Conservation (phyloP, 148 eudicot species). For the Rhododendron vialii region DNA sequence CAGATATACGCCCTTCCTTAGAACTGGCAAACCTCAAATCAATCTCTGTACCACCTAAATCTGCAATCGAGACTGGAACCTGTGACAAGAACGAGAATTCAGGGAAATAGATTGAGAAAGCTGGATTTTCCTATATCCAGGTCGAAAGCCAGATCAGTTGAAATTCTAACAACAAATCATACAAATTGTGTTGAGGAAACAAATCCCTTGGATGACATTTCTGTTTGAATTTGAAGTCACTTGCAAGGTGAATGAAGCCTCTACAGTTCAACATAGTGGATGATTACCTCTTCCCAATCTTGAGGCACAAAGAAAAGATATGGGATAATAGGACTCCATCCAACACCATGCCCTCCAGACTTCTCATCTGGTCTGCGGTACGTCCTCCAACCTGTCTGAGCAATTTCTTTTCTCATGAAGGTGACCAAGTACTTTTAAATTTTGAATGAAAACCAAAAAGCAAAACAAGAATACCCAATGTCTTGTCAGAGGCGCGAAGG, state of each 20-base stretch:
- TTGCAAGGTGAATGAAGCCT: not conserved
- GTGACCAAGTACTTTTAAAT: constrained; percentile 23
- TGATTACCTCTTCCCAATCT: constrained; percentile 80
- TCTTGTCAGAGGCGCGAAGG: not conserved
- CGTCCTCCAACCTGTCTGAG: constrained; percentile 99
- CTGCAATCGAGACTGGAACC: constrained; percentile 98
- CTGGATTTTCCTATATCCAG: not conserved
- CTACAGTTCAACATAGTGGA: not conserved
- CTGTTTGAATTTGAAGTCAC: not conserved
- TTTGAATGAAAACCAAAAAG: not conserved
- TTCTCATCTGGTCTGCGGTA: constrained; percentile 92
- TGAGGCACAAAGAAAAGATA: constrained; percentile 71
- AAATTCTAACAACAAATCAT: too few relatives aligned
- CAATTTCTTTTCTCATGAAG: constrained; percentile 29
- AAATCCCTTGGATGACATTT: not conserved
- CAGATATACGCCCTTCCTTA: constrained; percentile 66
- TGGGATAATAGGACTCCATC: constrained; percentile 99
- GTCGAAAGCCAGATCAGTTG: not conserved
- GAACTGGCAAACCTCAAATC: constrained; percentile 82
- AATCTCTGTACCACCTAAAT: constrained; percentile 92
- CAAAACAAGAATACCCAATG: not conserved
- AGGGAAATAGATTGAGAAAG: not conserved
- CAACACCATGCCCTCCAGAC: constrained; percentile 97
- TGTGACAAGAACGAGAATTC: constrained; percentile 16
- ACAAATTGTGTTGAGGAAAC: not conserved